phyloP scores from a whole-genome alignment of 2,329 filamentous ascomycete species.

The Phaeosphaeriaceae sp. region DNA sequence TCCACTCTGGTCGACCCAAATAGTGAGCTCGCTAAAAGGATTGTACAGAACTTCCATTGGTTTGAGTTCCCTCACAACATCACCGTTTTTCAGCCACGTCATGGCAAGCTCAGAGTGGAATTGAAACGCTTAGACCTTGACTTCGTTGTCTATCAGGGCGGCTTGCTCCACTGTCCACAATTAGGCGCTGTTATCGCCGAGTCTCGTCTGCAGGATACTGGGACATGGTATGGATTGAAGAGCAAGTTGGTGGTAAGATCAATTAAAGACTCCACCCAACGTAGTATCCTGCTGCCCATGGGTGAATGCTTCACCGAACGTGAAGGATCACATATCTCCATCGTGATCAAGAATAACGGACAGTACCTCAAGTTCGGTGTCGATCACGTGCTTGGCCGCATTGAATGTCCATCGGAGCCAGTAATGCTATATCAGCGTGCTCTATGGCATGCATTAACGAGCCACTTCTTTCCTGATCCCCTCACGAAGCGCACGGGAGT shows the following conservation, averaged over 20 bases:
- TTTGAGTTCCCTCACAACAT: slow-evolving; percentile 59
- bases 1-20: slow-evolving; percentile 58
- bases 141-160: slow-evolving; percentile 58
- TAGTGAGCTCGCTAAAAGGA: slow-evolving; percentile 47
- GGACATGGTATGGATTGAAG: slow-evolving; percentile 65
- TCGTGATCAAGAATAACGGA: slow-evolving; percentile 48
- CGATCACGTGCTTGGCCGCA: slow-evolving; percentile 61
- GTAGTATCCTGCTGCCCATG: slow-evolving; percentile 63
- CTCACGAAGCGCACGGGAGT: slow-evolving; percentile 58
- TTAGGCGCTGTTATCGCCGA: slow-evolving; percentile 61
- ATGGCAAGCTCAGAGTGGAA: slow-evolving; percentile 53
- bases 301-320: slow-evolving; percentile 47
- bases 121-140: slow-evolving; percentile 60
- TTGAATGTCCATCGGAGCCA: slow-evolving; percentile 66
- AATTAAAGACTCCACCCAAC: slow-evolving; percentile 46
- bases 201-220: slow-evolving; percentile 61
- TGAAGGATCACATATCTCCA: slow-evolving; percentile 49
- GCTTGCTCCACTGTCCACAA: slow-evolving; percentile 57
- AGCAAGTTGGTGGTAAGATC: slow-evolving; percentile 66
- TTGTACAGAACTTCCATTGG: slow-evolving; percentile 56
- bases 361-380: slow-evolving; percentile 61
- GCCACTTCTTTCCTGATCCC: slow-evolving; percentile 63
- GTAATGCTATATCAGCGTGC: slow-evolving; percentile 64
- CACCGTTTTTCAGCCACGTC: slow-evolving; percentile 55
- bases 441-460: slow-evolving; percentile 66